phyloP scores from a whole-genome alignment of 441 rosid species.

The Populus trichocarpa region DNA sequence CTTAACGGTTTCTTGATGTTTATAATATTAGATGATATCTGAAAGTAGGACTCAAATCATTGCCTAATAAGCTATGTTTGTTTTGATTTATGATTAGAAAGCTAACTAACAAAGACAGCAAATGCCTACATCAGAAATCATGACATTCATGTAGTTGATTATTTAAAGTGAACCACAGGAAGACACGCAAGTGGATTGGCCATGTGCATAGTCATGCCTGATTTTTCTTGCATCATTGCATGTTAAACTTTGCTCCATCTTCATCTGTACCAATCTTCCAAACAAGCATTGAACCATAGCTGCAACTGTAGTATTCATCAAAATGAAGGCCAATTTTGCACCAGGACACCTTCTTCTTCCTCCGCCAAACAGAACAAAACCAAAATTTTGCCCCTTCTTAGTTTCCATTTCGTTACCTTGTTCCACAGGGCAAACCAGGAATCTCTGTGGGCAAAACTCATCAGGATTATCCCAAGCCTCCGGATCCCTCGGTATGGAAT shows the following conservation, averaged over 20 bases:
- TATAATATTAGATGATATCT: too few relatives aligned
- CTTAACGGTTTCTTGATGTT: too few relatives aligned
- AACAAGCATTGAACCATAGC: slow-evolving; percentile 17
- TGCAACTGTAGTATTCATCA: slow-evolving; percentile 2
- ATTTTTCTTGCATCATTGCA: background rate
- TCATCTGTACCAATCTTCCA: background rate
- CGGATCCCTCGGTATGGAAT: slow-evolving; percentile 41
- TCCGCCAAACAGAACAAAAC: slow-evolving; percentile 29
- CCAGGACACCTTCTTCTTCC: slow-evolving; percentile 40
- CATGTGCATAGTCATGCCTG: background rate
- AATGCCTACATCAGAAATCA: too few relatives aligned
- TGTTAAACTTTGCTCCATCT: background rate
- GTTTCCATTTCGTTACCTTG: background rate
- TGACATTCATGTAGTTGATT: too few relatives aligned
- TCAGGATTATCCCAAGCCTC: slow-evolving; percentile 31
- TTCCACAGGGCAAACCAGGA: slow-evolving; percentile 9
- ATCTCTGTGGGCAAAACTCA: slow-evolving; percentile 33
- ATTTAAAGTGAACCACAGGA: slow-evolving; percentile 7
- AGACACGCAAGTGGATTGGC: background rate
- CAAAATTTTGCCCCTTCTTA: background rate
- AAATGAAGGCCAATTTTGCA: slow-evolving; percentile 22
- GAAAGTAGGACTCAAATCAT: too few relatives aligned
- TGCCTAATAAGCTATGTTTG: too few relatives aligned
- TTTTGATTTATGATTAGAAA: too few relatives aligned
- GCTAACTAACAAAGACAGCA: too few relatives aligned